Evolutionary conservation across 73 alveolate genomes (phyloP).

Genomic region (Paramecium primaurelia): DNA sequence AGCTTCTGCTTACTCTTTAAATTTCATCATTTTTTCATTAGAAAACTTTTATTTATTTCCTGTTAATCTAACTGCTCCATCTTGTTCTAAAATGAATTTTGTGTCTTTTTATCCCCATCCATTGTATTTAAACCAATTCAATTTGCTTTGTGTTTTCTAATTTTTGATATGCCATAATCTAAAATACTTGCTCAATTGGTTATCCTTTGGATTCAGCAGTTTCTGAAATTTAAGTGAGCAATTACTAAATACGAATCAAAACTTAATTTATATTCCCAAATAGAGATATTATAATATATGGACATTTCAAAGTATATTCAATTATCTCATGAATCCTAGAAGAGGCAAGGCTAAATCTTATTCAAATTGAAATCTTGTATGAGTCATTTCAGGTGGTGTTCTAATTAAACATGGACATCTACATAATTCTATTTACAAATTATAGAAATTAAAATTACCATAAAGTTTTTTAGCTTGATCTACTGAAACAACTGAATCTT

Average conservation of each 20-base stretch:
- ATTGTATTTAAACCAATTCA: slow-evolving; percentile 74
- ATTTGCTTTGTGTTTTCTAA: slow-evolving; percentile 5
- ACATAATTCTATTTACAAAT: background rate
- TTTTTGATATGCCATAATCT: background rate
- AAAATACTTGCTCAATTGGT: background rate
- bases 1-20: slow-evolving; percentile 75
- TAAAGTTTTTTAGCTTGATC: background rate
- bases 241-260: slow-evolving; percentile 4
- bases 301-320: background rate
- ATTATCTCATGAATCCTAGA: background rate
- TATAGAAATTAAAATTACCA: background rate
- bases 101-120: slow-evolving; percentile 94
- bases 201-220: background rate
- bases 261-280: background rate
- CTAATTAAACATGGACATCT: background rate
- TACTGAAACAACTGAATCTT: background rate
- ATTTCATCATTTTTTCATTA: slow-evolving; percentile 76
- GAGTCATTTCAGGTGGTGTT: slow-evolving; percentile 33
- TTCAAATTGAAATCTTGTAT: slow-evolving; percentile 24
- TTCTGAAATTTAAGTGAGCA: background rate
- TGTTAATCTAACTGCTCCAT: slow-evolving; percentile 68
- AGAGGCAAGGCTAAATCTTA: background rate
- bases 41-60: slow-evolving; percentile 79
- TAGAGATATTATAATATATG: background rate
- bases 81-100: slow-evolving; percentile 72